phyloP scores from a whole-genome alignment of 2,329 filamentous ascomycete genomes.

The Xylariomycetidae sp. region DNA sequence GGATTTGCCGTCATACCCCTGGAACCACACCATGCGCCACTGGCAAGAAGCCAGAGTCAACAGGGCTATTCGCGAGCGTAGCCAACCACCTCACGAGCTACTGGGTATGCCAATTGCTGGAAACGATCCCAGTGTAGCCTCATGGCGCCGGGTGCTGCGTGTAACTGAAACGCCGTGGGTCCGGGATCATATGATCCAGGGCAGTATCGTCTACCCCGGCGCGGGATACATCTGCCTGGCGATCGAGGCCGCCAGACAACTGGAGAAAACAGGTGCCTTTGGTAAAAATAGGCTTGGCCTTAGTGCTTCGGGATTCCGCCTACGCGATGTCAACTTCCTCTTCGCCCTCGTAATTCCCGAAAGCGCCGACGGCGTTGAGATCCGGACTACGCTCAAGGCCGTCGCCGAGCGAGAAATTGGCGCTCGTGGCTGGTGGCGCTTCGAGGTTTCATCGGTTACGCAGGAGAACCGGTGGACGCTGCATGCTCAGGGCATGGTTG shows the following conservation, averaged over 20 bases:
- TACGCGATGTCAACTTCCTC: slow-evolving; percentile 10
- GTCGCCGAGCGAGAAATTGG: slow-evolving; percentile 1
- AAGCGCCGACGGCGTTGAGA: slow-evolving; percentile 8
- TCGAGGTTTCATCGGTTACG: slow-evolving; percentile 8
- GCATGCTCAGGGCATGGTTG: slow-evolving; percentile 10
- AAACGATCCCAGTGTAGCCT: background rate
- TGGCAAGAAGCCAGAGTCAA: slow-evolving; percentile 14
- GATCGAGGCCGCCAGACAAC: slow-evolving; percentile 10
- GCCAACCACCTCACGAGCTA: slow-evolving; percentile 9
- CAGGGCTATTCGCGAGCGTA: slow-evolving; percentile 4
- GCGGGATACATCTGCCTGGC: slow-evolving; percentile 14
- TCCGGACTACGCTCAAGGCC: slow-evolving; percentile 8
- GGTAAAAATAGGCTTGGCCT: background rate
- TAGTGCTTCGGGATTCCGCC: slow-evolving; percentile 1
- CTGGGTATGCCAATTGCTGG: slow-evolving; percentile 7
- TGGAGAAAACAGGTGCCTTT: no score
- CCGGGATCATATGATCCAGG: slow-evolving; percentile 10
- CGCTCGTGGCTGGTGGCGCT: slow-evolving; percentile 4
- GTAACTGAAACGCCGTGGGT: slow-evolving; percentile 12
- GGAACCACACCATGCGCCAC: slow-evolving; percentile 10
- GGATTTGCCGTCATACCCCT: slow-evolving; percentile 13
- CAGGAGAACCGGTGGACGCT: slow-evolving; percentile 9
- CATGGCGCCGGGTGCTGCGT: slow-evolving; percentile 9
- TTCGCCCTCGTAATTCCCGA: slow-evolving; percentile 9
- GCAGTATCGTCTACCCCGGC: slow-evolving; percentile 9